Evolutionary conservation across 2,329 filamentous ascomycete species (phyloP), one percentile per base, ranked within the genome.

Genomic region (Phialemoniopsis sp.): DNA sequence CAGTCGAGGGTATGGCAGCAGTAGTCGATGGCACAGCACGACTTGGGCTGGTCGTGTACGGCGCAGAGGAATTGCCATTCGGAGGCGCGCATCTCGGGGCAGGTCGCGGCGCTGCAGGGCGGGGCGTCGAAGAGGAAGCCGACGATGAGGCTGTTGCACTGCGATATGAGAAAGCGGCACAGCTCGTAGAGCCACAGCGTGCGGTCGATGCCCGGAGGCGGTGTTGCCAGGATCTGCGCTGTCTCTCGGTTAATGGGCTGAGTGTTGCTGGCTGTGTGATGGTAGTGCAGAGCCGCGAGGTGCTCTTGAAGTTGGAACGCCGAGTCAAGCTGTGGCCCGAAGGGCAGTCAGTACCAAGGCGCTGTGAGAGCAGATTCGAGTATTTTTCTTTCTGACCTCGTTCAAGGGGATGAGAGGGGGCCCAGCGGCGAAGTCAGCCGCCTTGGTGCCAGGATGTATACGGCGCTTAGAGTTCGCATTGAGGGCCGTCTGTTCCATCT

Each of bases 41-140:
- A 87, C 67, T 97, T 97, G 36, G 93, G 93, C 36, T 89, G 86
- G 58, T 97, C 91, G 60, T 98, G 93, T 4, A 97, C 93, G 37
- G 93, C 93, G 67, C 93, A 98, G 35, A 98, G 80, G 57, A 97
- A 98, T 66, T 98, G 93, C 93, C 93, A 98, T 69, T 98, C 91
- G 21, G 87, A 93, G 3, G 93, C 93, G 57, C 93, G 89, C 93
- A 98, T 98, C 66, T 98, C 93, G 26, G 90, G 89, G 56, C 93
- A 98, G 2, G 93, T 96, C 47, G 76, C 73, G 13, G 87, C 79
- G 43, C 89, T 95, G 67, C 93, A 98, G 4, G 91, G 85, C 7
- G 91, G 91, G 32, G 74, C 76, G 63, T 97, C 93, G 58, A 89
- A 87, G 53, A 98, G 89, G 55, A 98, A 91, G 47, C 88, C 89